These are phyloP conservation scores for Epichloe bromicola DNA, from an alignment of 2,329 filamentous ascomycete genomes.

Conservation along the genomic window DNA sequence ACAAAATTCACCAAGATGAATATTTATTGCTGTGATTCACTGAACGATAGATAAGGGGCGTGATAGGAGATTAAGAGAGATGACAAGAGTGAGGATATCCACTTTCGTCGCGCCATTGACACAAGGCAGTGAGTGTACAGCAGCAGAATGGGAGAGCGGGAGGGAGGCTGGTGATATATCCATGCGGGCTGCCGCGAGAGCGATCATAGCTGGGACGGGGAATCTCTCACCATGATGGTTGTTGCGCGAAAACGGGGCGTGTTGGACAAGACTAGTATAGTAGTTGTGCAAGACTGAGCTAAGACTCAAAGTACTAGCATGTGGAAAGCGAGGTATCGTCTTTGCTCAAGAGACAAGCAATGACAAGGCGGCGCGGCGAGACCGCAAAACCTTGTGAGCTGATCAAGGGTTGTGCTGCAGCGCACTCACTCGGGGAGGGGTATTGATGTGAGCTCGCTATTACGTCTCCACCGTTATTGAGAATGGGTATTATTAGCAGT, in stretches of 20 bases:
- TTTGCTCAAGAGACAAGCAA: constrained; percentile 22
- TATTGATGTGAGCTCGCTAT: constrained; percentile 18
- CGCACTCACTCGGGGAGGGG: constrained; percentile 13
- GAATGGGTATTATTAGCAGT: constrained; percentile 2
- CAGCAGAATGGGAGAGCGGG: constrained; percentile 15
- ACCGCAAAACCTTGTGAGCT: constrained; percentile 6
- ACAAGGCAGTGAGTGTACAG: not conserved
- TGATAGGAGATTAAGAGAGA: constrained; percentile 3
- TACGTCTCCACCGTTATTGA: constrained; percentile 22
- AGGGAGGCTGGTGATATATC: constrained; percentile 28
- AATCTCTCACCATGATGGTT: constrained; percentile 36
- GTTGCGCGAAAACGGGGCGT: constrained; percentile 24
- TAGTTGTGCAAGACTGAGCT: constrained; percentile 18
- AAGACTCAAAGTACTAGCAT: constrained; percentile 23
- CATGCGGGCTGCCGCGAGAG: constrained; percentile 31
- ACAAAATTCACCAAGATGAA: not conserved
- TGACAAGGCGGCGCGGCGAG: constrained; percentile 14
- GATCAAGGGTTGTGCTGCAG: constrained; percentile 10
- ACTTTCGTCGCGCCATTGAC: constrained; percentile 1
- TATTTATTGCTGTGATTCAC: not conserved
- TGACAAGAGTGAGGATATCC: constrained; percentile 10
- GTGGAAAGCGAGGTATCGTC: constrained; percentile 22
- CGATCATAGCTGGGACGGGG: constrained; percentile 18
- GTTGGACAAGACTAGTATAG: constrained; percentile 18
- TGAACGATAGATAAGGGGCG: not conserved